Evolutionary conservation across 805 yeast species (phyloP).

Genomic region (Candida hungchunana): DNA sequence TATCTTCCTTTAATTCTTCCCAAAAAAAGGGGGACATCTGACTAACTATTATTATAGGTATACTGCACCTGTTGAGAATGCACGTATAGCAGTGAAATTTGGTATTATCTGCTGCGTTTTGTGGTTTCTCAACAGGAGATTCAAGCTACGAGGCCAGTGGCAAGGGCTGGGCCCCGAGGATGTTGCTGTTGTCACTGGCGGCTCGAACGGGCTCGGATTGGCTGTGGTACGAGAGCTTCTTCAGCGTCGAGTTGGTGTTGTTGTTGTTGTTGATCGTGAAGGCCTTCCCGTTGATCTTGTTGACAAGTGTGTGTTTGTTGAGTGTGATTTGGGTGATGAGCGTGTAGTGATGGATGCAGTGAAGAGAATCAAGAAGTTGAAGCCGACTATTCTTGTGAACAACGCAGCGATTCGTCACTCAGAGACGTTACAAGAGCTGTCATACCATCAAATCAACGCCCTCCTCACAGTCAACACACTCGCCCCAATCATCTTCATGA

Average conservation of each 20-base stretch:
- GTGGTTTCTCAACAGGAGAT: constrained; percentile 5
- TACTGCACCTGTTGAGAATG: no score
- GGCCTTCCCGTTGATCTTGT: constrained; percentile 12
- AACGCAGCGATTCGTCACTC: constrained; percentile 75
- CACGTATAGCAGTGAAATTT: no score
- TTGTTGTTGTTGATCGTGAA: constrained; percentile 28
- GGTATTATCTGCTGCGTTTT: background rate
- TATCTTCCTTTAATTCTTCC: no score
- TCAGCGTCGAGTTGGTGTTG: constrained; percentile 18
- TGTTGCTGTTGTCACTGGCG: constrained; percentile 34
- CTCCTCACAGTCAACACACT: constrained; percentile 61
- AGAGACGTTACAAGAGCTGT: constrained; percentile 44
- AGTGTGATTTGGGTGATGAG: constrained; percentile 64
- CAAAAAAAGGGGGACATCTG: no score
- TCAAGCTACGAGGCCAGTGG: constrained; percentile 24
- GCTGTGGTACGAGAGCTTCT: constrained; percentile 23
- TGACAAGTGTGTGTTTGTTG: constrained; percentile 38
- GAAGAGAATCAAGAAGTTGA: constrained; percentile 34
- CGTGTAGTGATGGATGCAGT: constrained; percentile 38
- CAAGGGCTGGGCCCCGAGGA: constrained; percentile 11
- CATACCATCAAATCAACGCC: constrained; percentile 49
- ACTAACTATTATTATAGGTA: no score
- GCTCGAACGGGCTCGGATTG: constrained; percentile 35
- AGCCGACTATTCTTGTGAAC: constrained; percentile 64
- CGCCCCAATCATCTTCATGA: constrained; percentile 62